Conservation (phyloP, 2,329 filamentous ascomycete species). For the Cryphonectria parasitica region DNA sequence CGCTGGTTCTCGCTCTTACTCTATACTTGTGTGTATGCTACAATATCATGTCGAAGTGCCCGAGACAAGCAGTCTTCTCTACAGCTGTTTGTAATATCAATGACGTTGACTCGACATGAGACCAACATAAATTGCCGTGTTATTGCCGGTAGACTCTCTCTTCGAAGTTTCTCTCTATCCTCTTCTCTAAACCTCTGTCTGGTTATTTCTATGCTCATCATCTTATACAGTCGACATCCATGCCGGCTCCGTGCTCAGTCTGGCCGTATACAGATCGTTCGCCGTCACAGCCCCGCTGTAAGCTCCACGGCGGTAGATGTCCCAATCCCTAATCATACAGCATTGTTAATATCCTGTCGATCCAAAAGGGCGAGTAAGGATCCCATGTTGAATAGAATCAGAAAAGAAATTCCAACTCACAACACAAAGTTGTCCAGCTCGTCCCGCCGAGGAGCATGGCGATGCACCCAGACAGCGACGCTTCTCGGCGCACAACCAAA, state of each 20-base stretch:
- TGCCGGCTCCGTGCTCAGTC: slow-evolving; percentile 20
- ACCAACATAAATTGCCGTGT: background rate
- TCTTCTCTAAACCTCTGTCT: background rate
- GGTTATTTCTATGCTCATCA: no score
- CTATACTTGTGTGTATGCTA: background rate
- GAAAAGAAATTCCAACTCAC: background rate
- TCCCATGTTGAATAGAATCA: no score
- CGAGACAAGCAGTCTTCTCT: no score
- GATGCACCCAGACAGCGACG: slow-evolving; percentile 65
- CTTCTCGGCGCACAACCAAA: slow-evolving; percentile 60
- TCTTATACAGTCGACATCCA: slow-evolving; percentile 29
- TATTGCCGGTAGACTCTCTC: background rate
- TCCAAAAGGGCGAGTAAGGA: background rate
- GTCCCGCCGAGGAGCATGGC: slow-evolving; percentile 22
- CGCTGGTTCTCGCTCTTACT: background rate
- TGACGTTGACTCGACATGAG: background rate
- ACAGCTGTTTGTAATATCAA: background rate
- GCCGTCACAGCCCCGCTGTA: slow-evolving; percentile 21
- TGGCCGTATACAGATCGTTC: slow-evolving; percentile 15
- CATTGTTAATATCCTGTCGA: no score
- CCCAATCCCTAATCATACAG: background rate
- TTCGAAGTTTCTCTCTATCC: background rate
- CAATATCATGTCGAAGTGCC: no score
- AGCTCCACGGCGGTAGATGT: slow-evolving; percentile 3
- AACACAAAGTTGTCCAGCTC: slow-evolving; percentile 25